phyloP scores from a whole-genome alignment of 768 basidiomycete genomes.

The Naganishia friedmannii region DNA sequence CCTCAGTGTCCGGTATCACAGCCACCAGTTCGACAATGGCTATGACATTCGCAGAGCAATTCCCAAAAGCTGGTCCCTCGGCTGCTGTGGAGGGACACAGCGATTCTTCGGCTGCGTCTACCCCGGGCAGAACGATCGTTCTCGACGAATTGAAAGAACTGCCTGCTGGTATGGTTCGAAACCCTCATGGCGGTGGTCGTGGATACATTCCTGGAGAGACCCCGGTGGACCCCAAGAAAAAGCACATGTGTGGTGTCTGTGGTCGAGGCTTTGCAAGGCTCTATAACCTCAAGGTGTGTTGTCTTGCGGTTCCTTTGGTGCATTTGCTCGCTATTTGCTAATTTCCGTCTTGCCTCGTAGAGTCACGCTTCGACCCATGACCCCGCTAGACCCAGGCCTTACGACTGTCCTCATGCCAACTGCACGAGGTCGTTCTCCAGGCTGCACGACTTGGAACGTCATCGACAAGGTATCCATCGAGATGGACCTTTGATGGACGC shows the following conservation, averaged over 20 bases:
- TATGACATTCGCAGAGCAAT: background rate
- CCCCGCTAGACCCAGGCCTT: slow-evolving; percentile 83
- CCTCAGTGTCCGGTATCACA: background rate
- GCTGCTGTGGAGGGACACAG: background rate
- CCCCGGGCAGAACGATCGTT: background rate
- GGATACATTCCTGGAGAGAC: slow-evolving; percentile 51
- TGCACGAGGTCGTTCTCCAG: slow-evolving; percentile 90
- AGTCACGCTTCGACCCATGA: slow-evolving; percentile 91
- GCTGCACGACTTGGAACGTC: slow-evolving; percentile 88
- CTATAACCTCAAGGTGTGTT: slow-evolving; percentile 79
- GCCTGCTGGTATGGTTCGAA: slow-evolving; percentile 35
- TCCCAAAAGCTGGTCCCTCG: background rate
- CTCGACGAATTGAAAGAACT: slow-evolving; percentile 11
- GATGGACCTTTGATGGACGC: slow-evolving; percentile 50
- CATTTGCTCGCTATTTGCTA: background rate
- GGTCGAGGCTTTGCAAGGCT: slow-evolving; percentile 80
- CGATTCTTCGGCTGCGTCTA: slow-evolving; percentile 1
- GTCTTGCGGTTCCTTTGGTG: background rate
- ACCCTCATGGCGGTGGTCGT: slow-evolving; percentile 49
- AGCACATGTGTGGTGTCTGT: slow-evolving; percentile 49
- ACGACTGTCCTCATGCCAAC: slow-evolving; percentile 76
- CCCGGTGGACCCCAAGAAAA: slow-evolving; percentile 51
- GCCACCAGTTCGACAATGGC: background rate
- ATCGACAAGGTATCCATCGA: slow-evolving; percentile 56
- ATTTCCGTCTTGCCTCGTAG: slow-evolving; percentile 30